Base-by-base conservation (phyloP, 768 basidiomycete species). In the Phaffia tasmanica region DNA sequence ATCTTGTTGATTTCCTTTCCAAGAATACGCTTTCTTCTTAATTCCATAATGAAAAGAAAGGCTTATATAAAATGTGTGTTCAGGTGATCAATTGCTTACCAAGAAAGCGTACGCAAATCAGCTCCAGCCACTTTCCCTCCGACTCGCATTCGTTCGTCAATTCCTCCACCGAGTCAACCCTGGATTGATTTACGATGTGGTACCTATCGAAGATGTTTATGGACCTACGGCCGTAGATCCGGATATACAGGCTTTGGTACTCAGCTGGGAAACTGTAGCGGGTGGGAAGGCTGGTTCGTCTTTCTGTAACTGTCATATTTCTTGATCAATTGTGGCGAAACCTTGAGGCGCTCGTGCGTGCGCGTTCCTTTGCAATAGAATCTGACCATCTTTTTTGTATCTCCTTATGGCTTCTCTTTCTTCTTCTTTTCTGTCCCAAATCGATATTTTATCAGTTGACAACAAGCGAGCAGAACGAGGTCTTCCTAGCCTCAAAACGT, bases 161-260 rank as follows among this genome's bases (percentile, higher is more conserved):
- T 42, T 42, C 11, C 35, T 42, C 11, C 14, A 29, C 27, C 62
- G 32, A 25, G 59, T 69, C 48, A 58, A 64, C 16, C 67, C 62
- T 0, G 49, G 50, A 14, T 42, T 69, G 11, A 46, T 48, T 54
- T 69, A 49, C 42, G 82, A 91, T 46, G 78, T 89, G 54, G 85
- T 86, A 11, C 81, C 87, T 9, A 84, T 98, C 62, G 75, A 77
- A 55, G 93, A 99, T 72, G 86, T 95, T 0, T 92, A 84, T 72
- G 95, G 95, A 1, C 95, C 95, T 16, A 95, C 95, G 0, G 87
- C 81, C 5, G 84, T 81, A 79, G 92, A 97, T 72, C 81, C 85
- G 1, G 81, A 93, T 72, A 83, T 98, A n/a, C 89, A 95, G 71
- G 92, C 85, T 11, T 77, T 99, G 18, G 88, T 99, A 4, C 88